Conservation (phyloP, 2,329 filamentous ascomycete species). For the Paraphaeosphaeria minitans region DNA sequence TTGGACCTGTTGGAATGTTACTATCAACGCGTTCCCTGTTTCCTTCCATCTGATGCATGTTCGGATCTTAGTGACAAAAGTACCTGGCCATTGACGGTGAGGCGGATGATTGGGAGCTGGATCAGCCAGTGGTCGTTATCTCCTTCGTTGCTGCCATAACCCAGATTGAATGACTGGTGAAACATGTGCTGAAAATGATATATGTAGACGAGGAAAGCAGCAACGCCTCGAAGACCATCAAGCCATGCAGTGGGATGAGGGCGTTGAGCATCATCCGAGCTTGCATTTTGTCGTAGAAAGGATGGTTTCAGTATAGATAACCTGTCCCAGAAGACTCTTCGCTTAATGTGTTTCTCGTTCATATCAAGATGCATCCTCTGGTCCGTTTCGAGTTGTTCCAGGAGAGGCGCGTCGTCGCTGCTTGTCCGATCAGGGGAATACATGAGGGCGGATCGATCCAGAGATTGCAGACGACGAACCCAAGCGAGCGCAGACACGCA, state of each 20-base stretch:
- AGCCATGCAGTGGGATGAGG: conserved; percentile 31
- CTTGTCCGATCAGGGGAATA: neutral
- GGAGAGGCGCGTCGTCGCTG: conserved; percentile 3
- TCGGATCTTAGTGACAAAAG: no score
- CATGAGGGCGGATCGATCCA: neutral
- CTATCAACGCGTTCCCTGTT: no score
- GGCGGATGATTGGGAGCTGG: conserved; percentile 59
- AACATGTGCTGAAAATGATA: conserved; percentile 62
- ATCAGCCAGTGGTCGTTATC: conserved; percentile 53
- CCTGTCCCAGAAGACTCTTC: neutral
- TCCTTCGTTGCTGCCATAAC: conserved; percentile 54
- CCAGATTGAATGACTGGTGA: conserved; percentile 58
- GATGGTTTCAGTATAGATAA: neutral
- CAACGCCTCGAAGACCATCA: conserved; percentile 67
- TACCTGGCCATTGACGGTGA: conserved; percentile 64
- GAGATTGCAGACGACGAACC: neutral
- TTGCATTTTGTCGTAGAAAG: neutral
- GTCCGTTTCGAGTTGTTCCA: neutral
- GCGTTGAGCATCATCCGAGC: neutral
- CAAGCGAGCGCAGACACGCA: neutral
- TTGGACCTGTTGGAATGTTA: no score
- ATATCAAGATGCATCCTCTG: neutral
- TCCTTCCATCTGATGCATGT: no score
- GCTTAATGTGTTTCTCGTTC: neutral
- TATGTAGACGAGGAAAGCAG: conserved; percentile 65